A percentile compares a stretch with the other conserved stretches of the same genome.
Conservation (phyloP, 768 basidiomycete species). For the Collybiopsis luxurians region DNA sequence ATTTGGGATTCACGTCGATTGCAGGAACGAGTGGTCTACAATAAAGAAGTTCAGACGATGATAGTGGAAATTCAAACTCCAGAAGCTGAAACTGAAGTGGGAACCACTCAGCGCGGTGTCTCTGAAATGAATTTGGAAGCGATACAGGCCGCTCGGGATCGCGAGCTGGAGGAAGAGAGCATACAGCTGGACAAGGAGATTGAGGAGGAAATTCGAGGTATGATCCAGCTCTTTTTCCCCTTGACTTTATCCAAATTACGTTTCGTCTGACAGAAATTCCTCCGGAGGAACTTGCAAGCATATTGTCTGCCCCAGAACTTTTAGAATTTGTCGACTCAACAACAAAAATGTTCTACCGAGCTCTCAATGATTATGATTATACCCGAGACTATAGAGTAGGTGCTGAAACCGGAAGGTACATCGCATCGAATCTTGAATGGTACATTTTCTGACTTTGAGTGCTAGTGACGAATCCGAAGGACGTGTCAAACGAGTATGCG, state of each 20-base stretch:
- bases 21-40: slow-evolving; percentile 78
- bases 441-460: slow-evolving; percentile 2
- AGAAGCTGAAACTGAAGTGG: slow-evolving; percentile 50
- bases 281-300: slow-evolving; percentile 79
- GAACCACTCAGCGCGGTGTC: slow-evolving; percentile 69
- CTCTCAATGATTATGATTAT: slow-evolving; percentile 97
- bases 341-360: slow-evolving; percentile 92
- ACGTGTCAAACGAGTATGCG: slow-evolving; percentile 89
- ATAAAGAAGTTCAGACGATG: slow-evolving; percentile 82
- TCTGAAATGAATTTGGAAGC: slow-evolving; percentile 69
- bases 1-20: background rate
- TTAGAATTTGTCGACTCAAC: slow-evolving; percentile 92
- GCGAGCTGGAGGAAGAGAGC: slow-evolving; percentile 80
- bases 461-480: slow-evolving; percentile 87
- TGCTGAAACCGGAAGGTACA: slow-evolving; percentile 79
- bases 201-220: slow-evolving; percentile 83
- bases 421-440: background rate
- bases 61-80: slow-evolving; percentile 55
- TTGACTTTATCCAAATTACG: background rate
- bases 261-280: slow-evolving; percentile 60
- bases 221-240: background rate
- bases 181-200: slow-evolving; percentile 83
- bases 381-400: slow-evolving; percentile 95
- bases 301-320: slow-evolving; percentile 88
- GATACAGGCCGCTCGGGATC: slow-evolving; percentile 66